phyloP scores from a whole-genome alignment of 2,329 filamentous ascomycete species.

The Verticillium nonalfalfae region DNA sequence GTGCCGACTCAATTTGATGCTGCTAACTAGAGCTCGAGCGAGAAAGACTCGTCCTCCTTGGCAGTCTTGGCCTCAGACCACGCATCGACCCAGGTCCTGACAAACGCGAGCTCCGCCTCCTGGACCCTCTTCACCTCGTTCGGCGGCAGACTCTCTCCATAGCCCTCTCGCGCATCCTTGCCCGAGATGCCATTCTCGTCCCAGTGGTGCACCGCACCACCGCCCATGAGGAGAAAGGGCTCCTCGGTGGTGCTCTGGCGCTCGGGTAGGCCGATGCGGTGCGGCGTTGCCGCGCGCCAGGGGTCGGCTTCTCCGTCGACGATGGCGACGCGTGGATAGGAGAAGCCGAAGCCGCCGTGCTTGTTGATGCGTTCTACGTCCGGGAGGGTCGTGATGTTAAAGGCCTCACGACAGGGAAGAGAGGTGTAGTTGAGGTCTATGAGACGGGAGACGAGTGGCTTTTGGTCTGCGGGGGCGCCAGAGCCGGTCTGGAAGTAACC shows the following conservation, averaged over 20 bases:
- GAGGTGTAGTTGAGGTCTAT: constrained; percentile 58
- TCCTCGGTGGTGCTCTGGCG: constrained; percentile 55
- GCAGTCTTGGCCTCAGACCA: constrained; percentile 31
- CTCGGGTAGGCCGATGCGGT: constrained; percentile 52
- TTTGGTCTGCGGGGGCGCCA: constrained; percentile 54
- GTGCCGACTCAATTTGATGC: too few species aligned
- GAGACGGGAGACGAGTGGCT: constrained; percentile 66
- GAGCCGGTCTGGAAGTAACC: constrained; percentile 72
- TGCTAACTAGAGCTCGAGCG: not conserved
- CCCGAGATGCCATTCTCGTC: constrained; percentile 62
- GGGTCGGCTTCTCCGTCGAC: constrained; percentile 75
- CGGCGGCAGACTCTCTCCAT: constrained; percentile 42
- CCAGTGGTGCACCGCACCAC: constrained; percentile 72
- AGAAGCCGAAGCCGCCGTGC: constrained; percentile 67
- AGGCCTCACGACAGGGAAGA: constrained; percentile 58
- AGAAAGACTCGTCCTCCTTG: not conserved
- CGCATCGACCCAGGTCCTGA: constrained; percentile 60
- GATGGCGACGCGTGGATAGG: constrained; percentile 68
- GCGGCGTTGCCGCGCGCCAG: constrained; percentile 71
- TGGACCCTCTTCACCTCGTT: constrained; percentile 53
- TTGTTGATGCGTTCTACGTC: constrained; percentile 66
- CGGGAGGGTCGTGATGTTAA: constrained; percentile 61
- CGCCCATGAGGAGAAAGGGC: constrained; percentile 66
- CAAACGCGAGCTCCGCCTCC: constrained; percentile 51
- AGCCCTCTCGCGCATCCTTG: constrained; percentile 47